Base-by-base conservation (phyloP, 306 rosid species). In the Arachis hypogaea region DNA sequence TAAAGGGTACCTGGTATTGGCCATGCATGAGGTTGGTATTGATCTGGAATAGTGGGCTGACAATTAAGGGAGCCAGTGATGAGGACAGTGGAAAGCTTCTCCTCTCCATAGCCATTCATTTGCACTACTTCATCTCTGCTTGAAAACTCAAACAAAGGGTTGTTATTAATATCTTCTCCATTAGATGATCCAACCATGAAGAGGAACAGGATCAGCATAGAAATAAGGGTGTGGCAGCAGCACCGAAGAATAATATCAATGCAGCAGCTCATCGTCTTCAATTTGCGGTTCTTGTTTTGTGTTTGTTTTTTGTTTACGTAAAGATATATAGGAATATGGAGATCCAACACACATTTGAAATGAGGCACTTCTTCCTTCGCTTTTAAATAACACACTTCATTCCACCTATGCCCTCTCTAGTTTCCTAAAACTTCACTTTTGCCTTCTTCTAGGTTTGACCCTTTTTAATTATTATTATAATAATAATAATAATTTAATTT, bases 101-200 rank as follows among this genome's bases (percentile, higher is more conserved):
- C 90, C 71, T 94, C 96, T 66, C 99, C 98, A 82, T 94, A 92
- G 43, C 99, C 99, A 69, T 97, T 97, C 36, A 86, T 76, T 50
- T 81, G 75, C 78, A 82, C 82, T 78, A 85, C 68, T 43, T 94
- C 96, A 4, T 92, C 89, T 76, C 89, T 81, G 85, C 84, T 85
- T 43, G 81, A 70, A 58, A 78, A 63, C 46, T 80, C 87, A 2
- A 82, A 65, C 63, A 84, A 57, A 14, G 74, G 64, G 8, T 70
- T 75, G 28, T 50, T 55, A 5, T 59, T 9, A 66, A 68, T 77
- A 4, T 11, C 58, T 11, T 9, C 63, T 7, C 9, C 63, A 1
- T 57, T 42, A 74, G 60, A 69, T 59, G 60, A 69, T 59, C 80
- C 82, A 51, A 47, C 2, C 56, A 68, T 11, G 72, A 63, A 57